Conservation (phyloP, 2,329 filamentous ascomycete species). For the Fusarium heterosporum region DNA sequence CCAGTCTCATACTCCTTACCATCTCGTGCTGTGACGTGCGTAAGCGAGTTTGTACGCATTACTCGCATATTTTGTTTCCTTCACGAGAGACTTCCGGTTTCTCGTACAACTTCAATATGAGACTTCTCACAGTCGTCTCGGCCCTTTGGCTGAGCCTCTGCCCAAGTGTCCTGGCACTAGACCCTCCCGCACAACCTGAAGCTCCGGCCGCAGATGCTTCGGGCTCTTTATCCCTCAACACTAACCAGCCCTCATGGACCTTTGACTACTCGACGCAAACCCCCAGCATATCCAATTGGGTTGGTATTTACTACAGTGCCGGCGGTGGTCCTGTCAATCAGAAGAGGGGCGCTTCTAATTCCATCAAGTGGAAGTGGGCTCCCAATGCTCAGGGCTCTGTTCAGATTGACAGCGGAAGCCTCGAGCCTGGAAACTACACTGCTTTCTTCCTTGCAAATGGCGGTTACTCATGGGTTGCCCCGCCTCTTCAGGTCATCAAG, state of each 20-base stretch:
- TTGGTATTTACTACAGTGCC: conserved; percentile 52
- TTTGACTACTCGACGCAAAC: conserved; percentile 52
- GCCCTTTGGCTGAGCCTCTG: conserved; percentile 33
- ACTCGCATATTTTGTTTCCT: neutral
- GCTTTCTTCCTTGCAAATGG: conserved; percentile 54
- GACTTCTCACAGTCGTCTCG: conserved; percentile 21
- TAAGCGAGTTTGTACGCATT: conserved; percentile 10
- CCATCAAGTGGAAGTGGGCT: conserved; percentile 53
- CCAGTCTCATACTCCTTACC: neutral
- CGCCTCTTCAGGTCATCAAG: conserved; percentile 49
- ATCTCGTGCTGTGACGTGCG: conserved; percentile 12
- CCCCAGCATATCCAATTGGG: conserved; percentile 52
- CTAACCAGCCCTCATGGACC: conserved; percentile 44
- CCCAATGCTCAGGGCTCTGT: conserved; percentile 46
- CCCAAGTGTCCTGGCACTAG: conserved; percentile 20
- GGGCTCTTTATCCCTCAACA: conserved; percentile 37
- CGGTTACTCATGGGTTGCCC: conserved; percentile 53
- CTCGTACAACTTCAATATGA: conserved; percentile 26
- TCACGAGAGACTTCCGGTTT: neutral
- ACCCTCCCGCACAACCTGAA: neutral
- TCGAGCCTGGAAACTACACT: conserved; percentile 50
- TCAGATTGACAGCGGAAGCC: conserved; percentile 36
- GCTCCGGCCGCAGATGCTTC: neutral
- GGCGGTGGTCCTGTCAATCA: conserved; percentile 53
- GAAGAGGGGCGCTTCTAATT: conserved; percentile 41